Base-by-base conservation (phyloP, 2,329 filamentous ascomycete species). In the Aspergillus quadricinctus region DNA sequence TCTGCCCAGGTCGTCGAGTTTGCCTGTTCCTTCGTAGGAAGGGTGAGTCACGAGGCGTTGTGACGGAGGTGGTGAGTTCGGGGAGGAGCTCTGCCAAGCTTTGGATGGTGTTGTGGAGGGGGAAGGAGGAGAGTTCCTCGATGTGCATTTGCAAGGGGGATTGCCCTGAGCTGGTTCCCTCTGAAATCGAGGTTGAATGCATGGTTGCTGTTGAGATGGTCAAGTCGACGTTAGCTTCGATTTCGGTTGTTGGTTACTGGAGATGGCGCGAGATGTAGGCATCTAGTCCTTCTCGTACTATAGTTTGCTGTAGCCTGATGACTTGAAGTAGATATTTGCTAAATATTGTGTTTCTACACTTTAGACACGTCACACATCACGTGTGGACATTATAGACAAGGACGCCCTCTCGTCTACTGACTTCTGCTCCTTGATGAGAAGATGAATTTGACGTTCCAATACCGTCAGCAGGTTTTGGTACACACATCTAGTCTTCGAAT, bases 1-100 rank as follows among this genome's bases (percentile, higher is more conserved):
- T 4, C 27, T 40, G 9, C 57, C 63, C 3, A 67, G 55, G 41
- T 54, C 50, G 40, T 65, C 54, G 5, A 67, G 59, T 11, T 57
- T 41, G 2, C 52, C 62, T 6, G 27, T 41, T 25, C 61, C 63
- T 19, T 52, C 29, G 54, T 60, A 60, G 50, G 49, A 46, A n/a
- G 53, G 48, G 41, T 62, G 58, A 21, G 48, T 35, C 19, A 65
- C 52, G 29, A 60, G 50, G 19, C 58, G 58, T 4, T 3, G 58
- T 54, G 41, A 60, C 37, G 10, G 50, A 53, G 10, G 59, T 40
- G 9, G 52, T 64, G 1, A 66, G 58, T 7, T 49, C 29, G 4
- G 59, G 60, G 11, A 53, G 28, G 9, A 66, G 57, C 6, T 53
- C 21, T 10, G 50, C 19, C 28, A 65, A 49, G 19, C 53, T 53